These are phyloP conservation scores for Halophytophthora polymorphica DNA, from an alignment of 352 stramenopile genomes.

Conservation along the genomic window DNA sequence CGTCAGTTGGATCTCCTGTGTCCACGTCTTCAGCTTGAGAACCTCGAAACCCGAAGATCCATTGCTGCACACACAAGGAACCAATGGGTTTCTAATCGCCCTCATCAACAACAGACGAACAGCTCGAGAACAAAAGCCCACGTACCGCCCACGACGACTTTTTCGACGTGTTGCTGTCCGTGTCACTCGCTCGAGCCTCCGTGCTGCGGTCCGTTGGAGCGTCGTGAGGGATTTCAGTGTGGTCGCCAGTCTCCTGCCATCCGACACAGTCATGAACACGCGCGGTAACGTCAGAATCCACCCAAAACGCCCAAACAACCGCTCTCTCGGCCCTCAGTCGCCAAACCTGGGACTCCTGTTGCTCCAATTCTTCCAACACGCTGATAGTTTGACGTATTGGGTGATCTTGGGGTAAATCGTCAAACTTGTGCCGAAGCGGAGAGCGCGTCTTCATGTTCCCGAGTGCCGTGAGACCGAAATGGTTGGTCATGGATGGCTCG, in stretches of 20 bases:
- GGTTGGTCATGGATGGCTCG: conserved; percentile 43
- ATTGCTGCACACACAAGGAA: conserved; percentile 16
- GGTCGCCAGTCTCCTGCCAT: conserved; percentile 14
- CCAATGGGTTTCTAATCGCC: no score
- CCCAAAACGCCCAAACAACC: background rate
- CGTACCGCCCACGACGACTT: conserved; percentile 22
- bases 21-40: background rate
- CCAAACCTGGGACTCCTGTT: conserved; percentile 25
- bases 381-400: conserved; percentile 46
- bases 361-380: conserved; percentile 40
- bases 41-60: conserved; percentile 23
- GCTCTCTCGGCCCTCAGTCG: conserved; percentile 10
- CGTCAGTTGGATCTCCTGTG: conserved; percentile 1
- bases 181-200: conserved; percentile 3
- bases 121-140: background rate
- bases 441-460: conserved; percentile 61
- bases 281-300: no score
- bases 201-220: conserved; percentile 7
- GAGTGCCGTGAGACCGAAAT: conserved; percentile 45
- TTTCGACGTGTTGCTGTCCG: conserved; percentile 6
- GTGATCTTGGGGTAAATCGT: conserved; percentile 47
- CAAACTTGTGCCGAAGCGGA: conserved; percentile 63
- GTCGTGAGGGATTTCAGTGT: conserved; percentile 11
- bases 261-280: background rate
- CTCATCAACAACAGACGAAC: background rate